Evolutionary conservation across 805 yeast genomes (phyloP).

Genomic region (Candida qinlingensis): DNA sequence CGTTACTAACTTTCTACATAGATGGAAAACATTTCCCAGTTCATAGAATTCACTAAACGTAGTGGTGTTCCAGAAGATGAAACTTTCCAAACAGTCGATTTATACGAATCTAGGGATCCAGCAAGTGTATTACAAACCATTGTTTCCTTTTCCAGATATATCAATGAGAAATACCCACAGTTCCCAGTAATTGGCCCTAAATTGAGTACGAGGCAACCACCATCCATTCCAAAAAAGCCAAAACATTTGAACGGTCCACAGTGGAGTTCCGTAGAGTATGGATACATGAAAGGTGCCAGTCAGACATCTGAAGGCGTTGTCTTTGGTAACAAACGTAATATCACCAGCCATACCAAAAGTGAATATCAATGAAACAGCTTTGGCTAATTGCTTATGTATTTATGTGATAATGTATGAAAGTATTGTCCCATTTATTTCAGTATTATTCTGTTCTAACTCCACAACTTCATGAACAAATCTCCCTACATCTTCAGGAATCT

Average conservation of each 20-base stretch:
- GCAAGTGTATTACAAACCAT: conserved; percentile 72
- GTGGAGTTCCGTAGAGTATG: conserved; percentile 59
- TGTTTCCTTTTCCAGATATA: conserved; percentile 66
- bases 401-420: conserved; percentile 17
- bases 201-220: conserved; percentile 43
- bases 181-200: conserved; percentile 56
- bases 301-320: conserved; percentile 49
- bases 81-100: conserved; percentile 70
- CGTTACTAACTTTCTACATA: conserved; percentile 26
- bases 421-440: conserved; percentile 21
- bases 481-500: conserved; percentile 27
- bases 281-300: conserved; percentile 53
- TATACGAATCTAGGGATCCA: conserved; percentile 70
- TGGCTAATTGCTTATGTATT: not conserved
- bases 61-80: conserved; percentile 79
- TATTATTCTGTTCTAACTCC: conserved; percentile 20
- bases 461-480: conserved; percentile 26
- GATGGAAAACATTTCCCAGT: conserved; percentile 82
- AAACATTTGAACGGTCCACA: conserved; percentile 29
- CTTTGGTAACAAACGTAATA: conserved; percentile 47
- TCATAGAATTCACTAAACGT: conserved; percentile 53
- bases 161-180: conserved; percentile 47
- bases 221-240: conserved; percentile 53
- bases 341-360: conserved; percentile 21
- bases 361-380: not conserved